phyloP scores from a whole-genome alignment of 1,139 yeast genomes.

The Geotrichum histeridarum region DNA sequence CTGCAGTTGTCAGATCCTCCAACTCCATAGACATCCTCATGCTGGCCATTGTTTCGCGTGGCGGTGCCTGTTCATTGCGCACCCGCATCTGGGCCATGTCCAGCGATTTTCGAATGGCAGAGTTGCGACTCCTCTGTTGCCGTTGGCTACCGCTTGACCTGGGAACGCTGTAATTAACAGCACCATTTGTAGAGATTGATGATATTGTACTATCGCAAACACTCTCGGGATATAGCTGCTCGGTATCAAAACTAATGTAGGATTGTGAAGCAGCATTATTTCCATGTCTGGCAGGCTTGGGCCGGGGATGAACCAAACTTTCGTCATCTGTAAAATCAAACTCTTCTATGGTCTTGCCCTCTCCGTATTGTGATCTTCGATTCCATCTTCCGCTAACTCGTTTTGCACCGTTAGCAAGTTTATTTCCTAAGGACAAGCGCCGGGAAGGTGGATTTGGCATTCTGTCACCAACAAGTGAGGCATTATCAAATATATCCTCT shows the following conservation, averaged over 20 bases:
- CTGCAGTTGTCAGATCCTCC: slow-evolving; percentile 32
- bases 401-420: not conserved
- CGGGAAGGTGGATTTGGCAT: slow-evolving; percentile 2
- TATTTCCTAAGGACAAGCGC: not conserved
- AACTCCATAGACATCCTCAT: slow-evolving; percentile 30
- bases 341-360: slow-evolving; percentile 8
- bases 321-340: slow-evolving; percentile 14
- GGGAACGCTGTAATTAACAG: not conserved
- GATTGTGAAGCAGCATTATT: slow-evolving; percentile 1
- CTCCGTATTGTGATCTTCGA: slow-evolving; percentile 3
- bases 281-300: not conserved
- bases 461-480: not conserved
- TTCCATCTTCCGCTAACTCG: not conserved
- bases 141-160: not conserved
- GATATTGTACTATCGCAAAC: not conserved
- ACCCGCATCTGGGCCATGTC: slow-evolving; percentile 24
- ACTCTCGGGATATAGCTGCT: slow-evolving; percentile 14
- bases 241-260: slow-evolving; percentile 12
- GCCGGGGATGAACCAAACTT: not conserved
- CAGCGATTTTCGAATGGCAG: slow-evolving; percentile 19
- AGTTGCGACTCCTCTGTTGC: not conserved
- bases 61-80: slow-evolving; percentile 31
- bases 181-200: not conserved
- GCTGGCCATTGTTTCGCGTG: slow-evolving; percentile 28
- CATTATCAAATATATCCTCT: not conserved